These are phyloP conservation scores for Cetraspora pellucida DNA, from an alignment of 192 early-diverging fungal genomes.

Conservation along the genomic window DNA sequence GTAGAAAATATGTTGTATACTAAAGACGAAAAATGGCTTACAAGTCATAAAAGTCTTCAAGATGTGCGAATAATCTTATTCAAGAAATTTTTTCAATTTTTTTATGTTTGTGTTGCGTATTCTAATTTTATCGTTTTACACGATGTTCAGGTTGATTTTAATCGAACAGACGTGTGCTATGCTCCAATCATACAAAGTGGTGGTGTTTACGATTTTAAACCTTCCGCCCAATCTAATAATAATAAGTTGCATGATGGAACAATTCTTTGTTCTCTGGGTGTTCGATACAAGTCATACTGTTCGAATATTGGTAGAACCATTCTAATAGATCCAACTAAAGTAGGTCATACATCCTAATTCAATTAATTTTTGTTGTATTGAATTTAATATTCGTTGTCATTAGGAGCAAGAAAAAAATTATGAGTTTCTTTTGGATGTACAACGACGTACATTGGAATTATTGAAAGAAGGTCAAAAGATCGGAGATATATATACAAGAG, in stretches of 20 bases:
- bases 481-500: conserved; percentile 75
- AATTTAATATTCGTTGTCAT: background rate
- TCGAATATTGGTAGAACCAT: conserved; percentile 94
- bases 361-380: conserved; percentile 13
- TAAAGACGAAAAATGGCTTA: conserved; percentile 57
- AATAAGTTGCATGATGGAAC: conserved; percentile 80
- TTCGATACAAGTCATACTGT: conserved; percentile 94
- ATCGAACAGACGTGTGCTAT: conserved; percentile 87
- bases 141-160: conserved; percentile 54
- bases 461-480: conserved; percentile 77
- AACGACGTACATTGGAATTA: conserved; percentile 68
- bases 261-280: conserved; percentile 89
- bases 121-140: conserved; percentile 13
- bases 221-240: conserved; percentile 74
- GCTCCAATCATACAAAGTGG: conserved; percentile 96
- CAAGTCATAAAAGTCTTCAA: conserved; percentile 61
- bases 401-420: conserved; percentile 91
- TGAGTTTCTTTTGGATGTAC: conserved; percentile 83
- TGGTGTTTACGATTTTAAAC: conserved; percentile 85
- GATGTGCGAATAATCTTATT: conserved; percentile 52
- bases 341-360: background rate
- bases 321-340: conserved; percentile 88
- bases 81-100: background rate
- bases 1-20: conserved; percentile 67
- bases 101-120: background rate